Conservation (phyloP, 2,329 filamentous ascomycete species). For the Trichoderma pleuroti region DNA sequence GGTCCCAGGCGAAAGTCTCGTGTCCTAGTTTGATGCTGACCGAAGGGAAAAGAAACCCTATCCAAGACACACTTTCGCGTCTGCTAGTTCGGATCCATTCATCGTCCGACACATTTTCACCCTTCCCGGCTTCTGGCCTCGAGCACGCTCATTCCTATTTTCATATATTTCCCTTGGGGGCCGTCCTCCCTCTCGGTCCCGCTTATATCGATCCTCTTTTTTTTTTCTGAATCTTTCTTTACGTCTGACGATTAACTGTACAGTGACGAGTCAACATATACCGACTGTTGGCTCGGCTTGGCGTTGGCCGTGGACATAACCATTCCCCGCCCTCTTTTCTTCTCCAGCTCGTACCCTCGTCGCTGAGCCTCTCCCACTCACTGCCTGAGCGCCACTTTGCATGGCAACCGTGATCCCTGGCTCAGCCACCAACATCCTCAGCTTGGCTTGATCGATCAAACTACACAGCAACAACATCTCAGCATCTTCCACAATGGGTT, state of each 20-base stretch:
- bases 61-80: constrained; percentile 5
- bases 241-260: neutral
- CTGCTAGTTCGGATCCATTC: constrained; percentile 2
- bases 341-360: neutral
- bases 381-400: neutral
- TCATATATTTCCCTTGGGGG: constrained; percentile 4
- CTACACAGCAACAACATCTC: neutral
- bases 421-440: neutral
- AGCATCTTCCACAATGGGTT: constrained; percentile 38
- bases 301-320: neutral
- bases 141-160: neutral
- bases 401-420: neutral
- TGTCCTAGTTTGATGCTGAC: constrained; percentile 1
- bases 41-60: constrained; percentile 1
- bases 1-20: neutral
- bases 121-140: neutral
- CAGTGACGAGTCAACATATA: neutral
- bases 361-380: neutral
- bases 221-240: neutral
- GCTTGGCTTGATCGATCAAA: neutral
- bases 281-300: neutral
- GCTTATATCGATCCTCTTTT: constrained; percentile 7
- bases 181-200: neutral
- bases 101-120: constrained; percentile 5
- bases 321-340: neutral